Evolutionary conservation across 1,284 basidiomycete genomes (phyloP).

Genomic region (Gomphus bonarii): DNA sequence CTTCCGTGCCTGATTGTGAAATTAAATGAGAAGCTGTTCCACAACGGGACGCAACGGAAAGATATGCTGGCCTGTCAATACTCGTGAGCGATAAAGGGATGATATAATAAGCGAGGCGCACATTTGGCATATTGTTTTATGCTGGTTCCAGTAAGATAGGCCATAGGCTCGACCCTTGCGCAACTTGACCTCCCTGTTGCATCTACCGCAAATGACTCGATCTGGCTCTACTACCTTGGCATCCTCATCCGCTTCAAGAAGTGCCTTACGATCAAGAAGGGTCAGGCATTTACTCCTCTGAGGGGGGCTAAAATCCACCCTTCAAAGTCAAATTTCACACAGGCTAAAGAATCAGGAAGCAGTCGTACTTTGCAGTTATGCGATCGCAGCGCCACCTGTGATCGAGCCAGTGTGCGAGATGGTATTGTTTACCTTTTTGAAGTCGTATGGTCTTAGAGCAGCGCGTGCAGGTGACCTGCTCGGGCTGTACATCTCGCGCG

Average conservation of each 20-base stretch:
- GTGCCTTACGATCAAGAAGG: slow-evolving; percentile 37
- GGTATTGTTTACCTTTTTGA: slow-evolving; percentile 9
- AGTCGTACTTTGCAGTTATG: not conserved
- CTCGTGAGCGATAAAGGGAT: not conserved
- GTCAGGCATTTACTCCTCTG: slow-evolving; percentile 16
- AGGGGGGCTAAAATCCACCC: not conserved
- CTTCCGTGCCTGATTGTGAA: not conserved
- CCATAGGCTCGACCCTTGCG: slow-evolving; percentile 30
- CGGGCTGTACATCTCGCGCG: slow-evolving; percentile 7
- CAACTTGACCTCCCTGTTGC: slow-evolving; percentile 50
- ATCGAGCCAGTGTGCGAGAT: slow-evolving; percentile 11
- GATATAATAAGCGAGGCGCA: not conserved
- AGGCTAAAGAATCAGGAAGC: not conserved
- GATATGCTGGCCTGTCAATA: not conserved
- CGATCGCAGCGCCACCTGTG: slow-evolving; percentile 11
- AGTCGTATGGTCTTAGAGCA: slow-evolving; percentile 9
- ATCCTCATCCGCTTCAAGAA: slow-evolving; percentile 42
- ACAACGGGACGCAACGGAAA: not conserved
- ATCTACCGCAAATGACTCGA: slow-evolving; percentile 45
- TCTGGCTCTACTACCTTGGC: slow-evolving; percentile 37
- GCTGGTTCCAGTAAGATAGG: slow-evolving; percentile 40
- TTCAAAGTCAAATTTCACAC: not conserved
- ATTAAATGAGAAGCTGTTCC: not conserved
- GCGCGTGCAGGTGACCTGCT: slow-evolving; percentile 9
- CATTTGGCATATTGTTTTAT: slow-evolving; percentile 23